Base-by-base conservation (phyloP, 2,329 filamentous ascomycete species). In the Clarireedia homoeocarpa region DNA sequence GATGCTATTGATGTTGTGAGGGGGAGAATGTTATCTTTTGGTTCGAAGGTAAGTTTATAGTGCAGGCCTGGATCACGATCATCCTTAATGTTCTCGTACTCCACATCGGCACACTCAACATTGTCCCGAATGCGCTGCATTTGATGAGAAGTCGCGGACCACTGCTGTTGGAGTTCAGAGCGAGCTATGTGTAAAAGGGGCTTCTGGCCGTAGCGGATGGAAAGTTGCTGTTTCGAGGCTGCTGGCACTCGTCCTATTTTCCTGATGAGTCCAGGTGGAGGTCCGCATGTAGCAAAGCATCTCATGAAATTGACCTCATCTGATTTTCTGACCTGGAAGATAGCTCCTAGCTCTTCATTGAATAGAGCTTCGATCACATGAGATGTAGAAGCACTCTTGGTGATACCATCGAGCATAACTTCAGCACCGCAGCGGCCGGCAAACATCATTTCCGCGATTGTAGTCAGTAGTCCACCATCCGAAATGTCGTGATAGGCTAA, bases 361-460 rank as follows among this genome's bases (percentile, higher is more conserved):
- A 99, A 97, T 20, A 99, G 80, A 0, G 87, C 81, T 55, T 90
- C 83, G 6, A 96, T 75, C 17, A 95, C 72, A 66, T 84, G 76
- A 1, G 60, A 45, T 6, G 84, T 77, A 47, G 82, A 75, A 45
- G 84, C 77, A 24, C 82, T 83, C 58, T 82, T 83, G 27, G 80
- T 74, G 40, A 91, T 77, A 54, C 80, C 81, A 68, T 96, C 91
- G 56, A 96, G 77, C 77, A 89, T 87, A 58, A 97, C 77, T 63
- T 95, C 88, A 30, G 90, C 80, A 59, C 92, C 94, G 66, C 89
- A 95, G 55, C 91, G 87, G 27, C 94, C 94, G 34, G 94, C 92
- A 70, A 97, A 97, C 83, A 95, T 95, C 94, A 97, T 97, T 73
- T 99, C 94, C 2, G 85, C 89, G 36, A 97, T 74, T 5, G 92